Evolutionary conservation across 2,329 filamentous ascomycete genomes (phyloP).

Genomic region (Fusarium sp.): DNA sequence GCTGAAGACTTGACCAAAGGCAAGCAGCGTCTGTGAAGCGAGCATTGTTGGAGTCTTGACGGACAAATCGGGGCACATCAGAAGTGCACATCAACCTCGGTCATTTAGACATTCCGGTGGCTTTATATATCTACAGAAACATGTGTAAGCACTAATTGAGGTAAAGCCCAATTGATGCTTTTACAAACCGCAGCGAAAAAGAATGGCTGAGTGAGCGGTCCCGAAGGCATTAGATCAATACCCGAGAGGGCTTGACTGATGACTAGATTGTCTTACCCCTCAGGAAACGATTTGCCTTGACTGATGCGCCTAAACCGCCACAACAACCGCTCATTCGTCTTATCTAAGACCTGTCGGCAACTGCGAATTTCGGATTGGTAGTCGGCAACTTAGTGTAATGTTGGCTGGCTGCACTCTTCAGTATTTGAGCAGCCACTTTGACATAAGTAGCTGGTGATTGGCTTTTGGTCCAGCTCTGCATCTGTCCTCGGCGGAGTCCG

Average conservation of each 20-base stretch:
- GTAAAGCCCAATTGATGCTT: not conserved
- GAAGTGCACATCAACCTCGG: not conserved
- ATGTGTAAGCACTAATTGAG: not conserved
- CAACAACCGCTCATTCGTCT: not conserved
- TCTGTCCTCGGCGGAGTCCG: no score
- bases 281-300: not conserved
- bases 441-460: no score
- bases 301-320: not conserved
- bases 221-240: not conserved
- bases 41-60: not conserved
- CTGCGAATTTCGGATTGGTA: not conserved
- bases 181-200: no score
- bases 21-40: constrained; percentile 1
- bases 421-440: not conserved
- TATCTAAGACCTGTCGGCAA: not conserved
- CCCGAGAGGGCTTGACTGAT: not conserved
- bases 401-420: not conserved
- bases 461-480: no score
- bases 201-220: no score
- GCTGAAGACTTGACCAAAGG: not conserved
- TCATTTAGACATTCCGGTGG: not conserved
- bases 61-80: not conserved
- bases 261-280: not conserved
- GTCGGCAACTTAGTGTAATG: not conserved
- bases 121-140: not conserved